Evolutionary conservation across 805 yeast species (phyloP).

Genomic region (Metschnikowia kunwiensis): DNA sequence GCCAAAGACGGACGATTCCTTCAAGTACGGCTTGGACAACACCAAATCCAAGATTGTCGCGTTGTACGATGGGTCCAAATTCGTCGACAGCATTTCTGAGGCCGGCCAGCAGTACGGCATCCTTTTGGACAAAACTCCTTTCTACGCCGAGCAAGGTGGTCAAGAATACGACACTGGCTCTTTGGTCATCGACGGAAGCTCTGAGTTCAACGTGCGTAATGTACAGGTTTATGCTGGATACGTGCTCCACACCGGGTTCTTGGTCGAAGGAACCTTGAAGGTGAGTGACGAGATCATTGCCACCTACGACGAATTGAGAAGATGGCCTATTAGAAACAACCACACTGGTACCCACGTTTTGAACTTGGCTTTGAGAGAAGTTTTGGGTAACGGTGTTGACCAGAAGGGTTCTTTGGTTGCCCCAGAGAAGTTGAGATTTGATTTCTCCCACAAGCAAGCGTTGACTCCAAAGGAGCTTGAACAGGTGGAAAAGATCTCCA

Average conservation of each 20-base stretch:
- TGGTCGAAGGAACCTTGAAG: slow-evolving; percentile 71
- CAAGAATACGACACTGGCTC: slow-evolving; percentile 96
- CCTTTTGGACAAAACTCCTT: slow-evolving; percentile 83
- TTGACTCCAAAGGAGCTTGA: slow-evolving; percentile 67
- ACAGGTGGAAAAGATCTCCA: slow-evolving; percentile 71
- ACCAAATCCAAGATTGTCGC: slow-evolving; percentile 67
- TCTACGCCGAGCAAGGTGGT: slow-evolving; percentile 99
- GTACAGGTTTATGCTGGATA: slow-evolving; percentile 93
- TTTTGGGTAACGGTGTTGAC: slow-evolving; percentile 82
- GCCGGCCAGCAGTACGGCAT: slow-evolving; percentile 64
- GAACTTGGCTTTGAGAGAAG: slow-evolving; percentile 82
- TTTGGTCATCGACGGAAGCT: slow-evolving; percentile 79
- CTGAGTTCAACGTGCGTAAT: slow-evolving; percentile 87
- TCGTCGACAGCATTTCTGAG: slow-evolving; percentile 47
- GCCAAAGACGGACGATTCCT: slow-evolving; percentile 79
- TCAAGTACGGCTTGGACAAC: slow-evolving; percentile 72
- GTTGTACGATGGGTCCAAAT: slow-evolving; percentile 63
- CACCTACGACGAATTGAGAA: slow-evolving; percentile 85
- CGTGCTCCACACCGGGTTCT: slow-evolving; percentile 88
- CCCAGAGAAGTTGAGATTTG: slow-evolving; percentile 92
- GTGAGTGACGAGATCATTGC: slow-evolving; percentile 76
- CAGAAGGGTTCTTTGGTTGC: slow-evolving; percentile 97
- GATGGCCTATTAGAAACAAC: slow-evolving; percentile 95
- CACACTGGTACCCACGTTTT: slow-evolving; percentile 98
- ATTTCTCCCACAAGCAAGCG: slow-evolving; percentile 90